Conservation (phyloP, 176 grass and related monocot species). For the Dactylis glomerata region DNA sequence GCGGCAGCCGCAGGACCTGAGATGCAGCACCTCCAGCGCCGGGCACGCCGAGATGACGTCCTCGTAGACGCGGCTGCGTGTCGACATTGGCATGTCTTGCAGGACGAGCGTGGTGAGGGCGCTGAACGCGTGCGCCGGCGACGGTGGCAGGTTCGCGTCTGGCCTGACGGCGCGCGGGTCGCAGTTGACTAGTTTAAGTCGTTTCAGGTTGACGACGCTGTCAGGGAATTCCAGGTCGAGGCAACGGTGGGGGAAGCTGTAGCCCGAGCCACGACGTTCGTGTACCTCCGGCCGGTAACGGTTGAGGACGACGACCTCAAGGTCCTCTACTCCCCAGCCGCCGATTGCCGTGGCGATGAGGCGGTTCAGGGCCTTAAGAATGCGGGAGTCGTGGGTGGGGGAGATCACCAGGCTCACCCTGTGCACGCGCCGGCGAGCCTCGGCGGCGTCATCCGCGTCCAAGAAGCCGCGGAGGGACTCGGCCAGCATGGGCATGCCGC, state of each 20-base stretch:
- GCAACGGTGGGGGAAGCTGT: background rate
- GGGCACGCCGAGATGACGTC: background rate
- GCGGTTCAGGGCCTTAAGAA: background rate
- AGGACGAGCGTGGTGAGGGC: slow-evolving; percentile 11
- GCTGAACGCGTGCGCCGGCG: background rate
- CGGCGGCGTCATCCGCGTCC: background rate
- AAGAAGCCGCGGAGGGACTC: no score
- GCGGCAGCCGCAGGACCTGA: background rate
- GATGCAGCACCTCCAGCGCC: background rate
- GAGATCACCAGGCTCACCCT: background rate
- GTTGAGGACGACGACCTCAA: background rate
- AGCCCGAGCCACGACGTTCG: background rate
- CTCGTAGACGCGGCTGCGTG: background rate
- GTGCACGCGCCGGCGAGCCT: background rate
- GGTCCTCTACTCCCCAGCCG: slow-evolving; percentile 2
- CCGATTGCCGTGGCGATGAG: background rate
- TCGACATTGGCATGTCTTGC: background rate
- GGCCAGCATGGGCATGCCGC: no score
- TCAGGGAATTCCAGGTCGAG: background rate
- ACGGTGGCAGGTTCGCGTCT: no score
- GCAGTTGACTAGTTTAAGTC: background rate
- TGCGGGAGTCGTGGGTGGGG: background rate
- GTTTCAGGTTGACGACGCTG: background rate
- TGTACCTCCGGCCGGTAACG: background rate
- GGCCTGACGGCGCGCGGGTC: background rate